Evolutionary conservation across 768 basidiomycete genomes (phyloP), one percentile per base, ranked within the genome.

Genomic region (Suillus fuscotomentosus): DNA sequence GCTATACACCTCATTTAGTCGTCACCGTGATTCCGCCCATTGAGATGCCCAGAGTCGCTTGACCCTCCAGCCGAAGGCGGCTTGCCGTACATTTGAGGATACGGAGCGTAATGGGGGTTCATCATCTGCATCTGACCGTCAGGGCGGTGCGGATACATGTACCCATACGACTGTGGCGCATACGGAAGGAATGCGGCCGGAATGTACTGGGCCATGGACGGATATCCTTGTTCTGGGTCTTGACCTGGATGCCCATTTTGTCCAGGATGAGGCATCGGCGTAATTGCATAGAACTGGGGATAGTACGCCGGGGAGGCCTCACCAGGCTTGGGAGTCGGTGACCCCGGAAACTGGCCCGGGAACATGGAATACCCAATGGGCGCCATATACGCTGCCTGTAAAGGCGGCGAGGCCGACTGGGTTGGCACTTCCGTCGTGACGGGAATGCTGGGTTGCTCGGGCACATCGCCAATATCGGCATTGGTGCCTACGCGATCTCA

Each of bases 401-500:
- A 79, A 53, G 81, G 80, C 60, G 85, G 82, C 64, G 84, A 80
- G 63, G 79, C 78, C 67, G 77, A 77, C 64, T 77, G 74, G 63
- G 82, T 78, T 55, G 77, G 71, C 71, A 77, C 75, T 69, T 78
- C 79, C 68, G 78, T 80, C 54, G 82, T 72, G 67, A 82, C 76
- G 70, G 79, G 67, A 68, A 82, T 72, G 70, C 77, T 77, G 65
- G 79, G 78, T 64, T 80, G 79, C 69, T 78, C 76, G 60, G 81
- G 79, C 70, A 69, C 74, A 78, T 83, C 82, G 72, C 69, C 69
- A 66, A 69, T 65, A 67, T 85, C 84, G 75, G 81, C 78, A 77
- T 67, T 83, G 81, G 72, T 83, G 79, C 82, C 83, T 84, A 84
- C 82, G 81, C 80, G 85, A 85, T 77, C 84, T 84, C 77, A 78